These are phyloP conservation scores for Vigna reflexopilosa DNA, from an alignment of 306 rosid species.

Conservation along the genomic window DNA sequence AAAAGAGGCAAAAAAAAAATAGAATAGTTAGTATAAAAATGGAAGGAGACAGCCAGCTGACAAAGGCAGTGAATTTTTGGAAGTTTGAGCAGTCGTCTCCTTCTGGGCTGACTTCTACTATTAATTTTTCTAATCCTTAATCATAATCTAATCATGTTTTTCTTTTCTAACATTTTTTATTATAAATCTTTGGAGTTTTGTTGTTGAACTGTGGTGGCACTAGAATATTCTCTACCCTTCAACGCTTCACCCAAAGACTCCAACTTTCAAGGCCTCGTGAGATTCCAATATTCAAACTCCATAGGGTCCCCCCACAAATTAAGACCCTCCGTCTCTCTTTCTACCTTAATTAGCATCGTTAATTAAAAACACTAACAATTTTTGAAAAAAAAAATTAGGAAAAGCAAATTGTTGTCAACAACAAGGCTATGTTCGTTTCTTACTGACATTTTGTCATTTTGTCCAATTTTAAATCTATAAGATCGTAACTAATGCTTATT, in stretches of 20 bases:
- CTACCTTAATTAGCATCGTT: slow-evolving; percentile 39
- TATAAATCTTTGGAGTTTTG: slow-evolving; percentile 77
- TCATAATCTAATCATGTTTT: slow-evolving; percentile 91
- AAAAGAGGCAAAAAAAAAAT: background rate
- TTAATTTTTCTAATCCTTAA: slow-evolving; percentile 56
- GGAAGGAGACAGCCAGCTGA: slow-evolving; percentile 67
- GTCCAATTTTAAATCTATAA: too few species aligned
- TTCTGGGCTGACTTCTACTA: slow-evolving; percentile 93
- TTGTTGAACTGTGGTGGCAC: slow-evolving; percentile 75
- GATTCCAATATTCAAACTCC: slow-evolving; percentile 63
- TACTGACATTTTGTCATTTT: slow-evolving; percentile 14
- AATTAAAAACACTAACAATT: slow-evolving; percentile 40
- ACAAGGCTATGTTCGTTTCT: slow-evolving; percentile 71
- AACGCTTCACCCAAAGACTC: slow-evolving; percentile 62
- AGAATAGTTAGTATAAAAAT: slow-evolving; percentile 17
- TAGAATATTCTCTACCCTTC: slow-evolving; percentile 89
- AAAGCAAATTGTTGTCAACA: slow-evolving; percentile 83
- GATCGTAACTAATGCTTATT: too few species aligned
- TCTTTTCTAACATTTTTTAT: slow-evolving; percentile 73
- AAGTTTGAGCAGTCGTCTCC: slow-evolving; percentile 79
- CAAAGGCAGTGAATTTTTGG: slow-evolving; percentile 97
- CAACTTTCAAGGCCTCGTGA: slow-evolving; percentile 82
- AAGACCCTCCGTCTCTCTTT: background rate
- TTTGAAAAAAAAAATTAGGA: slow-evolving; percentile 52
- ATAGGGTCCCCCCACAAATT: slow-evolving; percentile 38